Conservation (phyloP, 495 filamentous ascomycete genomes). For the Glarea lozoyensis region DNA sequence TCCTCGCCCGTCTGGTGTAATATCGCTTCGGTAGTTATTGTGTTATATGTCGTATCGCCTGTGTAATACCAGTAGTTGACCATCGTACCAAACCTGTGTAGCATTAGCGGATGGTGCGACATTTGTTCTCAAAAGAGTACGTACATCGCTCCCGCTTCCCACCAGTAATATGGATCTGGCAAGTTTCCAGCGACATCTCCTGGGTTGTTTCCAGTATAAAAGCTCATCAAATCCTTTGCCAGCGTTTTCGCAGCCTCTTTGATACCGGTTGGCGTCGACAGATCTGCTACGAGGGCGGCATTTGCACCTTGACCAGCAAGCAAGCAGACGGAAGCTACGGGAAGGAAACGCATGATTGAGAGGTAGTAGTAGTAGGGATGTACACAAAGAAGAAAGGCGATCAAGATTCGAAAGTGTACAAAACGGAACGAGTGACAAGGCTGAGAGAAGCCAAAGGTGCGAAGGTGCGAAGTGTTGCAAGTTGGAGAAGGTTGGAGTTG, state of each 20-base stretch:
- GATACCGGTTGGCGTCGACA: slow-evolving; percentile 18
- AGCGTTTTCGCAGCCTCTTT: slow-evolving; percentile 8
- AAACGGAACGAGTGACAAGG: no score
- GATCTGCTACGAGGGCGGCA: slow-evolving; percentile 32
- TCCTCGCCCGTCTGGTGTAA: slow-evolving; percentile 47
- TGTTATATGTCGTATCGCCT: slow-evolving; percentile 52
- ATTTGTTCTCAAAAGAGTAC: slow-evolving; percentile 21
- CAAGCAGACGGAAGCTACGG: no score
- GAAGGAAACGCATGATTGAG: no score
- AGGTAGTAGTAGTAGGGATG: no score
- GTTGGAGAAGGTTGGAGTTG: no score
- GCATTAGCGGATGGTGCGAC: slow-evolving; percentile 34
- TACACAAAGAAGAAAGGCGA: no score
- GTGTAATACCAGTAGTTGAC: slow-evolving; percentile 65
- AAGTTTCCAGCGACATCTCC: slow-evolving; percentile 65
- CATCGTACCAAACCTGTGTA: slow-evolving; percentile 44
- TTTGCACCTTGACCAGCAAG: slow-evolving; percentile 42
- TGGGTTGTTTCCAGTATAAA: slow-evolving; percentile 63
- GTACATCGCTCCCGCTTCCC: slow-evolving; percentile 70
- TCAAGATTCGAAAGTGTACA: no score
- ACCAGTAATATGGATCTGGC: slow-evolving; percentile 74
- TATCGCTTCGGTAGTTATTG: slow-evolving; percentile 40
- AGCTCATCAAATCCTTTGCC: slow-evolving; percentile 24
- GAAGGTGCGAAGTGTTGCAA: no score
- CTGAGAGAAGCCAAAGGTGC: no score